A percentile compares a stretch with the other conserved stretches of the same genome.
Conservation (phyloP, 164 flowering plant genomes). For the Berberis vulgaris region DNA sequence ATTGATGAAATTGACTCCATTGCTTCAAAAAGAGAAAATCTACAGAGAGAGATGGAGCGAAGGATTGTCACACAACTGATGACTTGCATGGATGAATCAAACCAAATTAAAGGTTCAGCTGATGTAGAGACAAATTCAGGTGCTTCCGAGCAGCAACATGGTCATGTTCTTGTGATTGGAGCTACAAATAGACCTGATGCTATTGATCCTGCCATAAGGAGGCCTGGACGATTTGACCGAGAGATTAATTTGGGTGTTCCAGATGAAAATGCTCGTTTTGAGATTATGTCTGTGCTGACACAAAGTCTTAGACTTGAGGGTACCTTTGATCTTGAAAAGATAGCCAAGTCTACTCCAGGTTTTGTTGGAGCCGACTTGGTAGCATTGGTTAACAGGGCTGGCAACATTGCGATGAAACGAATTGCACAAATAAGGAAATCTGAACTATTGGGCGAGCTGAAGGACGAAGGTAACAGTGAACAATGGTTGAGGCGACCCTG, state of each 20-base stretch:
- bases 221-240: conserved; percentile 90
- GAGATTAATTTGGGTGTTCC: conserved; percentile 76
- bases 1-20: conserved; percentile 98
- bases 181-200: conserved; percentile 98
- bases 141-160: conserved; percentile 29
- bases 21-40: conserved; percentile 82
- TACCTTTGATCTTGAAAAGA: conserved; percentile 50
- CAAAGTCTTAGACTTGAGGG: conserved; percentile 58
- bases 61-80: conserved; percentile 88
- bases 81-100: conserved; percentile 91
- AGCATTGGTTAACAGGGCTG: conserved; percentile 69
- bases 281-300: conserved; percentile 66
- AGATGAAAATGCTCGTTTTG: conserved; percentile 70
- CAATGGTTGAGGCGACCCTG: conserved; percentile 66
- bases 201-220: conserved; percentile 76
- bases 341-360: conserved; percentile 81
- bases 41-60: conserved; percentile 83
- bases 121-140: conserved; percentile 26
- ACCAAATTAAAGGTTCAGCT: conserved; percentile 22
- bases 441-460: conserved; percentile 22
- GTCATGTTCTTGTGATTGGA: conserved; percentile 87
- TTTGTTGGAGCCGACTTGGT: conserved; percentile 92
- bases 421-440: conserved; percentile 43
- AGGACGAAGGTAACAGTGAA: conserved; percentile 18
- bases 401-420: conserved; percentile 73